phyloP scores from a whole-genome alignment of 106 monocot genomes.

The Posidonia australis region DNA sequence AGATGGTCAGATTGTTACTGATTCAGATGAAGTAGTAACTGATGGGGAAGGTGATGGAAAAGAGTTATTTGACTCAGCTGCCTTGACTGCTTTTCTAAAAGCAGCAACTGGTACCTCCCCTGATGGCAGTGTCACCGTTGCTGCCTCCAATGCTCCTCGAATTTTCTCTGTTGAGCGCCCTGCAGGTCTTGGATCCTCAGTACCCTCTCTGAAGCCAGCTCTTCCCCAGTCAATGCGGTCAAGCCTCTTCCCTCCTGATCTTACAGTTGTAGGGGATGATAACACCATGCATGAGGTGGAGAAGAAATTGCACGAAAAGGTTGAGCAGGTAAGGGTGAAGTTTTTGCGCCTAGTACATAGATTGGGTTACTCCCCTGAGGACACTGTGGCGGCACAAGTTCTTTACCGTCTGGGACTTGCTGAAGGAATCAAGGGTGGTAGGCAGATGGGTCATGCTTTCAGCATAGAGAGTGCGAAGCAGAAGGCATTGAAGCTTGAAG shows the following conservation, averaged over 20 bases:
- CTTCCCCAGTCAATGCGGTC: conserved; percentile 25
- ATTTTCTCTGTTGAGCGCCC: conserved; percentile 66
- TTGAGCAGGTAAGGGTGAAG: conserved; percentile 72
- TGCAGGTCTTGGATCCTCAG: conserved; percentile 68
- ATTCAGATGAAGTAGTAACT: conserved; percentile 45
- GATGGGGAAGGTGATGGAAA: conserved; percentile 49
- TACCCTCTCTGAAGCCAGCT: conserved; percentile 41
- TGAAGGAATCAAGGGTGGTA: conserved; percentile 52
- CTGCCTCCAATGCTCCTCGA: conserved; percentile 38
- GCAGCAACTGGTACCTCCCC: conserved; percentile 53
- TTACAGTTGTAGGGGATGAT: conserved; percentile 27
- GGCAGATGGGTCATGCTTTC: conserved; percentile 30
- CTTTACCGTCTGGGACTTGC: conserved; percentile 68
- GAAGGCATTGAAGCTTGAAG: conserved; percentile 57
- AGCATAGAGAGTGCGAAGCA: conserved; percentile 42
- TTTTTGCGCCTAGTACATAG: conserved; percentile 69
- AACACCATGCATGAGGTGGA: conserved; percentile 56
- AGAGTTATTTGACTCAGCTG: conserved; percentile 62
- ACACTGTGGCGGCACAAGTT: conserved; percentile 58
- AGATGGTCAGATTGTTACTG: conserved; percentile 42
- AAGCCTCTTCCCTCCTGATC: conserved; percentile 31
- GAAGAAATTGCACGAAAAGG: conserved; percentile 68
- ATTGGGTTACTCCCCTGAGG: conserved; percentile 65
- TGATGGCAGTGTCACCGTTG: conserved; percentile 33
- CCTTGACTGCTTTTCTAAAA: conserved; percentile 69